phyloP scores from a whole-genome alignment of 345 rosid genomes.

The Psidium friedrichsthalianum region DNA sequence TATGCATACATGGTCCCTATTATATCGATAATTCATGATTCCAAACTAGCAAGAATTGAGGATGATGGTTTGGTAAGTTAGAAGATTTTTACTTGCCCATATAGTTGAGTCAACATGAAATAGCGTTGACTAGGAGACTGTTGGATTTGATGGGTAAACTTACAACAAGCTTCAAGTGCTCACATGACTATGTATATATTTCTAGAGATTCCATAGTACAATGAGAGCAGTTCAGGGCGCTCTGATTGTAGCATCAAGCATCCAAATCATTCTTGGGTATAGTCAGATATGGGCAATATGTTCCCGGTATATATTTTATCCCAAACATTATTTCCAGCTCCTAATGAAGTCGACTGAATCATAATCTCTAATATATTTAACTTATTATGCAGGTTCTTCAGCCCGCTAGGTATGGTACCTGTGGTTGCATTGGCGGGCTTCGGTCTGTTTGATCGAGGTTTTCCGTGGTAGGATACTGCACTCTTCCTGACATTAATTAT shows the following conservation, averaged over 20 bases:
- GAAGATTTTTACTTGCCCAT: not conserved
- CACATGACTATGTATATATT: not conserved
- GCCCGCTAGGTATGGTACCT: constrained; percentile 98
- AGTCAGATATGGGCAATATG: constrained; percentile 96
- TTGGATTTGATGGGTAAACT: not conserved
- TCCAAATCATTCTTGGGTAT: constrained; percentile 88
- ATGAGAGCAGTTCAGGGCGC: constrained; percentile 99
- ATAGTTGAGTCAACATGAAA: not conserved
- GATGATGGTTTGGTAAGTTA: constrained; percentile 67
- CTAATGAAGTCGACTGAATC: not conserved
- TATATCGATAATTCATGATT: constrained; percentile 79
- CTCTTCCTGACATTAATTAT: not conserved
- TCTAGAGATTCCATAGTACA: constrained; percentile 76
- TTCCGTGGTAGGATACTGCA: constrained; percentile 65
- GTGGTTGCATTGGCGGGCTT: constrained; percentile 87
- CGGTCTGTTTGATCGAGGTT: constrained; percentile 94
- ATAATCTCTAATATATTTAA: not conserved
- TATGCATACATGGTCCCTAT: constrained; percentile 97
- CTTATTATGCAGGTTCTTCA: constrained; percentile 65
- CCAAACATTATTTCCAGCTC: not conserved
- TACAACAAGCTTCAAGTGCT: not conserved
- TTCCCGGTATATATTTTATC: constrained; percentile 48
- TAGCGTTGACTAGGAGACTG: not conserved
- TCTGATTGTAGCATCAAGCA: constrained; percentile 84
- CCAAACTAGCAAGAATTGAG: constrained; percentile 56